A percentile compares a stretch with the other conserved stretches of the same genome.
phyloP scores from a whole-genome alignment of 768 basidiomycete species.

The Serendipita vermifera region DNA sequence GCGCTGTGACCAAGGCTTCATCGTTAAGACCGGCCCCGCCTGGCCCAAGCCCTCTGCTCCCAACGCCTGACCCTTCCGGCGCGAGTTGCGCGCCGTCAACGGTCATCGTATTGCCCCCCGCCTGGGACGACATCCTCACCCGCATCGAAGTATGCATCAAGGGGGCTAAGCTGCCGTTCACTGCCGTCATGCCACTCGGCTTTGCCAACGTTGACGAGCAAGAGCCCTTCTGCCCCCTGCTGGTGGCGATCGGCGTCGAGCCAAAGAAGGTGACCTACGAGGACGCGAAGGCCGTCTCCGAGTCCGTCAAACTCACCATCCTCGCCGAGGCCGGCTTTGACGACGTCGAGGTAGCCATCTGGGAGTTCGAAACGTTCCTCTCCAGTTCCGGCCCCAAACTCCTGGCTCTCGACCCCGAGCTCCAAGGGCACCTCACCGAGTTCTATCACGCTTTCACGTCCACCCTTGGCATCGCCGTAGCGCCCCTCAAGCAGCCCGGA shows the following conservation, averaged over 20 bases:
- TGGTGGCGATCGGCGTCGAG: slow-evolving; percentile 4
- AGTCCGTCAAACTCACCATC: not conserved
- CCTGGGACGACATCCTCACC: not conserved
- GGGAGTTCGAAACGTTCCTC: not conserved
- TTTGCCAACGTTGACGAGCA: not conserved
- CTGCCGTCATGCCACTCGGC: not conserved
- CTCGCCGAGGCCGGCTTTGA: not conserved
- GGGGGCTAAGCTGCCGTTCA: not conserved
- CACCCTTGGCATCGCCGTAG: not conserved
- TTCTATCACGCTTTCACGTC: not conserved
- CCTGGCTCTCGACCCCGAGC: not conserved
- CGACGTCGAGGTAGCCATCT: not conserved
- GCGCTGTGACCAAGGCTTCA: not conserved
- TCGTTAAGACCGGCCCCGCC: not conserved
- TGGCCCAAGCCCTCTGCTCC: not conserved
- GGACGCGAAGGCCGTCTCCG: not conserved
- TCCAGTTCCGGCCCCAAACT: not conserved
- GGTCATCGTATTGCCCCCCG: not conserved
- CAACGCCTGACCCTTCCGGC: not conserved
- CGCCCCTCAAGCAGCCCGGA: not conserved
- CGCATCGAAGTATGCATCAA: not conserved
- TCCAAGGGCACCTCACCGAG: not conserved
- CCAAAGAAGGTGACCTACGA: not conserved
- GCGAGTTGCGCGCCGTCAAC: not conserved
- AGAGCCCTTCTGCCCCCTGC: not conserved